Base-by-base conservation (phyloP, 2,329 filamentous ascomycete genomes). In the Penicillium glabrum region DNA sequence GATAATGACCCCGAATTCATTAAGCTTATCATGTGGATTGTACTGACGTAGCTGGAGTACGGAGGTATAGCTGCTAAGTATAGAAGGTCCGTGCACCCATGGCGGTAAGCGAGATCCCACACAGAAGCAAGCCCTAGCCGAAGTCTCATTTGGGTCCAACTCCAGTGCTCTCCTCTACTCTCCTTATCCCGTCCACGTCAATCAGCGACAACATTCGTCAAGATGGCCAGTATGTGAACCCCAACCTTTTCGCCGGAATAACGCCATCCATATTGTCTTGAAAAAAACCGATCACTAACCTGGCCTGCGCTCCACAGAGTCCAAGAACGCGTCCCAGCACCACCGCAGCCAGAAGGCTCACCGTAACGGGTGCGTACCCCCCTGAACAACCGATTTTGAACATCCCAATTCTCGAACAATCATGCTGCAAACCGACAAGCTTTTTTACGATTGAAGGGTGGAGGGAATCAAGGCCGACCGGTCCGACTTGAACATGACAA, bases 251-350 rank as follows among this genome's bases (percentile, higher is more conserved):
- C 52, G 35, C 27, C 27, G 45, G 19, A 23, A 21, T 29, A 46
- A 46, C 44, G 19, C 44, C 39, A 23, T 7, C 37, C 19, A 53
- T 19, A n/a, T 27, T 16, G 24, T 35, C 14, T 29, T 26, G 46
- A 50, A 39, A 44, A 44, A 44, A 58, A 49, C 52, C 54, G 46
- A 63, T 64, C 55, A 58, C 70, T 74, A 63, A 74, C 65, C 53
- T 62, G 54, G 53, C 58, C 51, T 69, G 51, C 61, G 57, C 61
- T 58, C 35, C 59, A 57, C 79, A 97, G 93, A 98, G 87, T 98
- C 95, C 76, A 98, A 98, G 92, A 98, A 98, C 89, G 96, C 91
- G 84, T 97, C 93, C 76, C 93, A 98, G 87, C 92, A 97, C 85
- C 97, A 97, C 84, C 90, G 95, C 88, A 87, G 86, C 80, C 90